A percentile compares a stretch with the other conserved stretches of the same genome.
Evolutionary conservation across 2,329 filamentous ascomycete genomes (phyloP).

Genomic region (Aspergillus flavus): DNA sequence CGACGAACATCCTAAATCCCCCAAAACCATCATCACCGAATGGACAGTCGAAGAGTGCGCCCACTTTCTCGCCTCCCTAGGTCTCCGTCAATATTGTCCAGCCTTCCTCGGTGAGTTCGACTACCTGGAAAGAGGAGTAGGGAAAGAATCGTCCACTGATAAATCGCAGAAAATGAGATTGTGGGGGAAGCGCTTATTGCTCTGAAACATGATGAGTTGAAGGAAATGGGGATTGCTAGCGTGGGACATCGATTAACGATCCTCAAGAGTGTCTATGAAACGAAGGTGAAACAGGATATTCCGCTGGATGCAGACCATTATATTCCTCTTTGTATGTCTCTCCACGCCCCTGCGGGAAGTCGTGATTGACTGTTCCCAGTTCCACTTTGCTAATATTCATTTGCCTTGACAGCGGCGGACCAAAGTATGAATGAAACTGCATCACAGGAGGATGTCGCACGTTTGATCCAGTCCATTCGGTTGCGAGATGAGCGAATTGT

Average conservation of each 20-base stretch:
- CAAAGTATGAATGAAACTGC: slow-evolving; percentile 84
- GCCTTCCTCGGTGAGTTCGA: slow-evolving; percentile 73
- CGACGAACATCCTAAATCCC: slow-evolving; percentile 55
- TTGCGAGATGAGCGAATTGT: slow-evolving; percentile 88
- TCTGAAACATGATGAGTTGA: slow-evolving; percentile 87
- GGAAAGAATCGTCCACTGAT: slow-evolving; percentile 9
- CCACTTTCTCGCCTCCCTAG: slow-evolving; percentile 80
- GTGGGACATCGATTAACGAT: slow-evolving; percentile 94
- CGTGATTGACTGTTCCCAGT: slow-evolving; percentile 11
- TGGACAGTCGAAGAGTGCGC: slow-evolving; percentile 83
- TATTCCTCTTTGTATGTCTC: slow-evolving; percentile 77
- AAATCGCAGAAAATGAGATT: slow-evolving; percentile 80
- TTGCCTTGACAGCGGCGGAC: slow-evolving; percentile 72
- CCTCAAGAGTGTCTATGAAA: slow-evolving; percentile 92
- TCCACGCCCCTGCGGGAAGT: neutral
- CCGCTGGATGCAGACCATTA: slow-evolving; percentile 92
- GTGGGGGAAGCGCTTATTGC: slow-evolving; percentile 88
- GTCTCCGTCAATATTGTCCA: slow-evolving; percentile 79
- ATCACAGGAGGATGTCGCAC: slow-evolving; percentile 89
- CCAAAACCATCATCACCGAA: slow-evolving; percentile 59
- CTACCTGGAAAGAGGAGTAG: neutral
- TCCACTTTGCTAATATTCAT: slow-evolving; percentile 13
- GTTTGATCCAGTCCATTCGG: slow-evolving; percentile 85
- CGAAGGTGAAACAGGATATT: slow-evolving; percentile 91
- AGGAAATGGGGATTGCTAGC: slow-evolving; percentile 90